Evolutionary conservation across 768 basidiomycete genomes (phyloP).

Genomic region (Pisolithus tinctorius): DNA sequence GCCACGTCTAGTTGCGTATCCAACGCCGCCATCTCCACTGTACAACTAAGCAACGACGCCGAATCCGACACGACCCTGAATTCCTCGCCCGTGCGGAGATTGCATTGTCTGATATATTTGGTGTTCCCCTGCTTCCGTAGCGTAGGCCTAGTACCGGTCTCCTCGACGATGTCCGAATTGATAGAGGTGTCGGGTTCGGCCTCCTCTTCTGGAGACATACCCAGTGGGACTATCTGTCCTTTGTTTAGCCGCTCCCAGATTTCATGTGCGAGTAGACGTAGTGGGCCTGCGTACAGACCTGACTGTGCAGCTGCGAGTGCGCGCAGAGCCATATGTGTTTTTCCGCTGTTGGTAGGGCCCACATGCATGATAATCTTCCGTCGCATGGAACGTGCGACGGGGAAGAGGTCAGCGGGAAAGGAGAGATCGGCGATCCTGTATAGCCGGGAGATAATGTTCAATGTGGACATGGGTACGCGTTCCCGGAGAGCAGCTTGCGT

Average conservation of each 20-base stretch:
- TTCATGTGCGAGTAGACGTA: slow-evolving; percentile 91
- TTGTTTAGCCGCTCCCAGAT: slow-evolving; percentile 88
- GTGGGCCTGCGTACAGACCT: slow-evolving; percentile 87
- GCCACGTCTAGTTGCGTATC: slow-evolving; percentile 57
- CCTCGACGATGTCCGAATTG: slow-evolving; percentile 24
- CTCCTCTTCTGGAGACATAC: slow-evolving; percentile 38
- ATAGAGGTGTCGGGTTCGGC: slow-evolving; percentile 32
- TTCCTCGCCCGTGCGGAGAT: slow-evolving; percentile 91
- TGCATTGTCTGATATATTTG: slow-evolving; percentile 59
- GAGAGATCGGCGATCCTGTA: slow-evolving; percentile 34
- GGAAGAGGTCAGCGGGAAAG: slow-evolving; percentile 45
- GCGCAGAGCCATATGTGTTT: slow-evolving; percentile 89
- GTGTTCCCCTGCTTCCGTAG: slow-evolving; percentile 35
- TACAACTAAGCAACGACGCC: slow-evolving; percentile 67
- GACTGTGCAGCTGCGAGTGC: slow-evolving; percentile 69
- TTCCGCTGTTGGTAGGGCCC: slow-evolving; percentile 96
- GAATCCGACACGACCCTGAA: slow-evolving; percentile 55
- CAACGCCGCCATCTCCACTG: slow-evolving; percentile 83
- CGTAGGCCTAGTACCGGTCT: slow-evolving; percentile 17
- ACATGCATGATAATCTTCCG: slow-evolving; percentile 92
- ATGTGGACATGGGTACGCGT: slow-evolving; percentile 25
- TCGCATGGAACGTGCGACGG: slow-evolving; percentile 48
- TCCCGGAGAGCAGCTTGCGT: slow-evolving; percentile 18
- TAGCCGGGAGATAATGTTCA: slow-evolving; percentile 34
- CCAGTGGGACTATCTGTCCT: slow-evolving; percentile 79